phyloP scores from a whole-genome alignment of 306 rosid genomes.

The Malus domestica region DNA sequence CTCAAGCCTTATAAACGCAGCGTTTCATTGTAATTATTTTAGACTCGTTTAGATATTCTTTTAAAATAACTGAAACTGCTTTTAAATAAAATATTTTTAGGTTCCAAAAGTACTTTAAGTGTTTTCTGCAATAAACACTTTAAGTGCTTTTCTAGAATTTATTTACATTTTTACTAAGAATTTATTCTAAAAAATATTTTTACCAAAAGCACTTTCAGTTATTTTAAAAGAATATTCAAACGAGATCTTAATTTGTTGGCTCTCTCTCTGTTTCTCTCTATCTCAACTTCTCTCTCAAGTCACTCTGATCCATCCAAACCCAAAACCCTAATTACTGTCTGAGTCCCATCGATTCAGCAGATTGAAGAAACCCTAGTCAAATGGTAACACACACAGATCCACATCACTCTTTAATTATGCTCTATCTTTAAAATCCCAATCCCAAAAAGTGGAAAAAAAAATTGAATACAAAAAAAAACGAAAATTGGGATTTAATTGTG shows the following conservation, averaged over 20 bases:
- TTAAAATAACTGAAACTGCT: no score
- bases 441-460: background rate
- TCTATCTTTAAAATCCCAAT: background rate
- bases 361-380: background rate
- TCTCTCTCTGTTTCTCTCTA: background rate
- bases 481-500: background rate
- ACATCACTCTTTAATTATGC: background rate
- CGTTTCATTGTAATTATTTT: background rate
- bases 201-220: accelerated
- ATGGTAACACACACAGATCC: slow-evolving; percentile 1
- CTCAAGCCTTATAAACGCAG: background rate
- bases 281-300: background rate
- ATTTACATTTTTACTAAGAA: no score
- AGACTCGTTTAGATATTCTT: no score
- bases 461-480: background rate
- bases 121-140: no score
- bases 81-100: no score
- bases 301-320: slow-evolving; percentile 5
- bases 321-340: background rate
- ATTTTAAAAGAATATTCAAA: no score
- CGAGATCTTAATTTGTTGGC: no score
- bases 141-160: no score
- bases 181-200: no score
- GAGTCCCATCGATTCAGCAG: background rate
- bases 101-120: no score